Base-by-base conservation (phyloP, 2,329 filamentous ascomycete genomes). In the Neofusicoccum ribis region DNA sequence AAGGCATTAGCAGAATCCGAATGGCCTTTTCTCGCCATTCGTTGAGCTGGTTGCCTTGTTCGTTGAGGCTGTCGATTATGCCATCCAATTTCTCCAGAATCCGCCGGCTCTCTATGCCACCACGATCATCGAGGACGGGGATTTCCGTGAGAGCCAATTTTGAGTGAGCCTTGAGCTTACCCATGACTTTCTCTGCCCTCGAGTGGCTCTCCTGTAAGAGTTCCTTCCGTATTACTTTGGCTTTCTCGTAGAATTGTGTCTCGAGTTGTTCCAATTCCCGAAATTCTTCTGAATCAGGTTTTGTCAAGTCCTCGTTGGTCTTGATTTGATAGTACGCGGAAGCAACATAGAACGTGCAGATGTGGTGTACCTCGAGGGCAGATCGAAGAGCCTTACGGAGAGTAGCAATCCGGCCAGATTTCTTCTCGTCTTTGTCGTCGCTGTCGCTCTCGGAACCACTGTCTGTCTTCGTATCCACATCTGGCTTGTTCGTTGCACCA, bases 311-410 rank as follows among this genome's bases (percentile, higher is more conserved):
- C 50, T 85, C 76, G 64, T 93, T 86, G 0, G 87, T 86, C 72
- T 93, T 95, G 67, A 96, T 90, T 72, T 97, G 92, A 72, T 88
- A 97, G 69, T 89, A 89, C 0, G 89, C 90, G 70, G 93, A 97
- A 14, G 89, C 92, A 31, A 89, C 89, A 73, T 96, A 97, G 78
- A 97, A 97, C 0, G 87, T 83, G 36, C 90, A 92, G 69, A 89
- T 88, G 74, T 97, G 94, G 67, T 94, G 85, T 49, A 96, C 77
- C 73, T 96, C 92, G 17, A 97, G 81, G 2, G 91, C 88, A 20
- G 83, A 84, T 9, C 92, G 88, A 23, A 97, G 81, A 49, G 88
- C 85, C 62, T 88, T 86, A 39, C 88, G 86, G 58, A 85, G 83
- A 43, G 87, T 83, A 56, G 84, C 81, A 27, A 91, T 70, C 17